Percentiles rank a stretch among this genome's conserved stretches.
phyloP scores from a whole-genome alignment of 2,329 filamentous ascomycete genomes.

The Ophiocordyceps camponoti-leonardi region DNA sequence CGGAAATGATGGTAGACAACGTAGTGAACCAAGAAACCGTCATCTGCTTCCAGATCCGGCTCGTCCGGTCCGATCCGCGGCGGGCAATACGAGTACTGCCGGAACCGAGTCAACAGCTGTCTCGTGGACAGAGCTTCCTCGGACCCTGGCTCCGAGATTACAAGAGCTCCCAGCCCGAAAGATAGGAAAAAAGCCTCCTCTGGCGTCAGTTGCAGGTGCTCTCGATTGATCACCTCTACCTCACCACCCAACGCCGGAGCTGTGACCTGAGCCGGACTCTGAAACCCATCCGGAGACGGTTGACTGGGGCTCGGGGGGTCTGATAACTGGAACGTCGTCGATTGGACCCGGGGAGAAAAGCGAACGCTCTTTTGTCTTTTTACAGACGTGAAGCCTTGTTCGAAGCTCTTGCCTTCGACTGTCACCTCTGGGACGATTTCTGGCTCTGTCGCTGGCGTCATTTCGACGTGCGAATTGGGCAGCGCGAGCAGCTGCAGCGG shows the following conservation, averaged over 20 bases:
- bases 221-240: constrained; percentile 30
- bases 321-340: constrained; percentile 37
- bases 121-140: constrained; percentile 28
- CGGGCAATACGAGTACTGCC: constrained; percentile 53
- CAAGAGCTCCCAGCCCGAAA: constrained; percentile 62
- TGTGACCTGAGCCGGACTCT: background rate
- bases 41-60: constrained; percentile 47
- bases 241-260: background rate
- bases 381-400: constrained; percentile 5
- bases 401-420: constrained; percentile 1
- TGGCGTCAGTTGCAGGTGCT: constrained; percentile 80
- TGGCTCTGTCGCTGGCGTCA: background rate
- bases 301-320: constrained; percentile 33
- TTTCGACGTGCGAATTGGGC: constrained; percentile 1
- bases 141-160: constrained; percentile 35
- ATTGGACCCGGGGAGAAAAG: constrained; percentile 51
- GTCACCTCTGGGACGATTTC: background rate
- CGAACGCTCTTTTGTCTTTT: constrained; percentile 47
- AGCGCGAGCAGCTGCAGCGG: constrained; percentile 1
- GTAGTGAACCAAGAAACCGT: constrained; percentile 74
- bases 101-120: constrained; percentile 49
- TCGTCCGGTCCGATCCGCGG: constrained; percentile 22
- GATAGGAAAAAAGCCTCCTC: constrained; percentile 86
- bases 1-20: constrained; percentile 91
- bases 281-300: constrained; percentile 3